Base-by-base conservation (phyloP, 331 rosid genomes). In the Quercus phellos region DNA sequence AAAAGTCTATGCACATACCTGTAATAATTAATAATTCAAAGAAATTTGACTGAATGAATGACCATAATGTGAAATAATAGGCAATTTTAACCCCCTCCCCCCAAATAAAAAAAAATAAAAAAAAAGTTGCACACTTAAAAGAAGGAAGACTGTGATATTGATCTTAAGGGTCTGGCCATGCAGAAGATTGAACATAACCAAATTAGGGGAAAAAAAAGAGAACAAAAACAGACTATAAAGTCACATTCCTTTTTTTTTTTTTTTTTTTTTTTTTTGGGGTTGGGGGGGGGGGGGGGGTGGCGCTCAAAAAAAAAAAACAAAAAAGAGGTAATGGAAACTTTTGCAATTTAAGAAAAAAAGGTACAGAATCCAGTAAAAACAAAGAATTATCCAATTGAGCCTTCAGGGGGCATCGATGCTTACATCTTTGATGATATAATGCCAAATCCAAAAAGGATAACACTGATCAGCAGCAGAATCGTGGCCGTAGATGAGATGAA, bases 341-440 rank as follows among this genome's bases (percentile, higher is more conserved):
- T 43, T 24, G 22, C 4, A 68, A 61, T 22, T 58, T 72, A 6
- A 55, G 2, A 67, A 32, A 50, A 66, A 60, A 66, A 59, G 72
- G 22, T 27, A 79, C 60, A 13, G 46, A 72, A 38, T 61, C 21
- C 50, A 11, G 19, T 74, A 2, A 70, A 74, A 70, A 74, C 43
- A 43, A n/a, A 79, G 55, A 78, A 35, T 12, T 68, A 42, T 68
- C 38, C 9, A 74, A 56, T 68, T 79, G 54, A 77, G 63, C 70
- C 77, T 78, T 68, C 81, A 70, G 56, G 69, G 69, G 81, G 77
- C 68, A 85, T 59, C 13, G 51, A 75, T 35, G 82, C 97, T 70
- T 85, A 90, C 98, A 88, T 51, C 54, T 78, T 85, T 60, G 89
- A 70, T 34, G 96, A 90, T 66, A 94, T 79, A 79, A 78, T 55